Percentiles rank a stretch among this genome's conserved stretches.
Evolutionary conservation across 352 stramenopile species (phyloP).

Genomic region (Phytophthora sp.): DNA sequence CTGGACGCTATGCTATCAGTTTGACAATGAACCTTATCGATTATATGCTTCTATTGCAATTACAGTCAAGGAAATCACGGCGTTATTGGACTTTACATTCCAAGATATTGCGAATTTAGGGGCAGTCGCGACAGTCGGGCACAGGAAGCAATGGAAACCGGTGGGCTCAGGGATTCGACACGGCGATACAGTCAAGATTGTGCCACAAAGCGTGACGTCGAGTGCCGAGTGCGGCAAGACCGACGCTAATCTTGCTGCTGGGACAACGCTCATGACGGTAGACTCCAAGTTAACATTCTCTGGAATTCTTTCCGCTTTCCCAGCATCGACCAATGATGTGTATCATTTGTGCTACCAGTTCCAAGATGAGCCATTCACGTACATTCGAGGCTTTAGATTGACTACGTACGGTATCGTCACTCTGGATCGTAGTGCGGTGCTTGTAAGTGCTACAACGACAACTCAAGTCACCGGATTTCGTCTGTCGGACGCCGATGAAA

Average conservation of each 20-base stretch:
- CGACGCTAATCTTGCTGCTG: conserved; percentile 44
- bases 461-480: conserved; percentile 60
- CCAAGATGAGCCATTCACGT: conserved; percentile 66
- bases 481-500: conserved; percentile 49
- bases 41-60: conserved; percentile 51
- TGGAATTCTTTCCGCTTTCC: conserved; percentile 47
- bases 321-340: conserved; percentile 42
- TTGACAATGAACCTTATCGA: conserved; percentile 57
- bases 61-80: conserved; percentile 58
- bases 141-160: conserved; percentile 54
- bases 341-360: conserved; percentile 83
- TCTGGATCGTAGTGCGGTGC: conserved; percentile 53
- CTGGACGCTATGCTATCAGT: conserved; percentile 76
- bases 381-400: conserved; percentile 48
- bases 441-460: conserved; percentile 50
- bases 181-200: conserved; percentile 64
- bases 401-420: conserved; percentile 51
- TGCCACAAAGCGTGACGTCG: conserved; percentile 46
- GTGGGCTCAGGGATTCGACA: conserved; percentile 52
- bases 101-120: conserved; percentile 36
- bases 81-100: conserved; percentile 49
- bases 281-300: conserved; percentile 38
- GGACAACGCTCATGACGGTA: conserved; percentile 49
- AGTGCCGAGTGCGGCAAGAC: conserved; percentile 56
- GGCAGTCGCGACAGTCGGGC: conserved; percentile 49